Conservation (phyloP, 768 basidiomycete species). For the Lentinula sp. region DNA sequence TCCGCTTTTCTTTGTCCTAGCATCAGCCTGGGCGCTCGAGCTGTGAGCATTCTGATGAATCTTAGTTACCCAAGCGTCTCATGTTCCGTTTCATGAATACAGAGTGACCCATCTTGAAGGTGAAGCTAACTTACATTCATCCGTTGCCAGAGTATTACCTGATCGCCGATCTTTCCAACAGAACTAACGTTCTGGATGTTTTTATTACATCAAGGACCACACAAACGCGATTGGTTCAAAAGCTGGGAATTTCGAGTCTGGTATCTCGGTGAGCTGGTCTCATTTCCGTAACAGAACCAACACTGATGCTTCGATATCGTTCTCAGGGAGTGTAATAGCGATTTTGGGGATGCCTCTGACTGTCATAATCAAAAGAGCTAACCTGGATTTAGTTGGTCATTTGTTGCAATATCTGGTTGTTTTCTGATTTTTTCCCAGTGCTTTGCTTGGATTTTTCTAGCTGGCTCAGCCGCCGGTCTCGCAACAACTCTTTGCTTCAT, state of each 20-base stretch:
- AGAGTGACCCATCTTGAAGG: conserved; percentile 84
- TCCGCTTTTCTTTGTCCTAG: conserved; percentile 66
- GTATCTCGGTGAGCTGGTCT: conserved; percentile 48
- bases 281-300: background rate
- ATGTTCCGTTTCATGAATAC: conserved; percentile 4
- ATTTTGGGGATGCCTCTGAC: conserved; percentile 71
- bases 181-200: conserved; percentile 83
- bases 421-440: conserved; percentile 33
- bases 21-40: conserved; percentile 72
- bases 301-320: conserved; percentile 6
- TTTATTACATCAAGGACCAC: conserved; percentile 69
- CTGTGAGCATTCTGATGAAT: conserved; percentile 40
- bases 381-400: conserved; percentile 49
- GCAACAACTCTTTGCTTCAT: conserved; percentile 65
- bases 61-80: background rate
- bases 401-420: conserved; percentile 2
- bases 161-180: conserved; percentile 18
- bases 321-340: conserved; percentile 54
- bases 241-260: conserved; percentile 75
- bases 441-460: conserved; percentile 70
- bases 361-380: conserved; percentile 48
- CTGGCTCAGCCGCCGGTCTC: conserved; percentile 61
- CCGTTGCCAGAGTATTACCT: background rate
- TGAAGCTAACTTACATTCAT: conserved; percentile 12
- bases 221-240: conserved; percentile 69